These are phyloP conservation scores for Arthroderma sp. DNA, from an alignment of 2,329 filamentous ascomycete species.

Conservation along the genomic window DNA sequence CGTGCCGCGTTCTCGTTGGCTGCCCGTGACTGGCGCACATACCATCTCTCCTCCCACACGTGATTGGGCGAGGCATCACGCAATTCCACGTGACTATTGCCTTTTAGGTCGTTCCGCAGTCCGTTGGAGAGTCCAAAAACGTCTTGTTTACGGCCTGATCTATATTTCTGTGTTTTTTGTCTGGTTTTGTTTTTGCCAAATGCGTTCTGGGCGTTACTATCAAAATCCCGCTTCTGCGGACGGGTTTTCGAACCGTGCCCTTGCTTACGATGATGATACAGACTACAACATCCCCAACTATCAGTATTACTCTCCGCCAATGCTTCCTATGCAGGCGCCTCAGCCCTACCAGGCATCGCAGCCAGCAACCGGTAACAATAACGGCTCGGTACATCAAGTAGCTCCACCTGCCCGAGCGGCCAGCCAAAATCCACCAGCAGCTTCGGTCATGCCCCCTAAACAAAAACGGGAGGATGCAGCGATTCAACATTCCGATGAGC, in stretches of 20 bases:
- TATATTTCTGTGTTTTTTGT: neutral
- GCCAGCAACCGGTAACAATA: neutral
- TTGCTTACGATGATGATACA: constrained; percentile 6
- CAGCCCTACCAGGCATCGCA: constrained; percentile 4
- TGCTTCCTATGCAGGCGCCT: constrained; percentile 7
- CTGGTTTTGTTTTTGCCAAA: neutral
- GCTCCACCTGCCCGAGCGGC: neutral
- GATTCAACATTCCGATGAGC: constrained; percentile 45
- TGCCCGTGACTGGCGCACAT: neutral
- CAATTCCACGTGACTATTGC: constrained; percentile 8
- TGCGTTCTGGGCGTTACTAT: neutral
- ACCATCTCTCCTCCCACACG: no score
- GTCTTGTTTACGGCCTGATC: neutral
- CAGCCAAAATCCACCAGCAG: neutral
- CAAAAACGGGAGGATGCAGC: constrained; percentile 23
- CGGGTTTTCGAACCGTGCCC: neutral
- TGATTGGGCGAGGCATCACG: constrained; percentile 1
- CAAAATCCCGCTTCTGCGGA: neutral
- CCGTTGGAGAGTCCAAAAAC: neutral
- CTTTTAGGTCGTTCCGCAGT: neutral
- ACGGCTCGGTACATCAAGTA: neutral
- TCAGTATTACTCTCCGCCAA: constrained; percentile 7
- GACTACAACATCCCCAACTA: constrained; percentile 11
- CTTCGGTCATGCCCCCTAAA: constrained; percentile 4
- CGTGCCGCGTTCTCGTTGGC: no score